Percentiles rank a stretch among this genome's conserved stretches.
phyloP scores from a whole-genome alignment of 2,329 filamentous ascomycete species.

The Fusarium tjaetaba region DNA sequence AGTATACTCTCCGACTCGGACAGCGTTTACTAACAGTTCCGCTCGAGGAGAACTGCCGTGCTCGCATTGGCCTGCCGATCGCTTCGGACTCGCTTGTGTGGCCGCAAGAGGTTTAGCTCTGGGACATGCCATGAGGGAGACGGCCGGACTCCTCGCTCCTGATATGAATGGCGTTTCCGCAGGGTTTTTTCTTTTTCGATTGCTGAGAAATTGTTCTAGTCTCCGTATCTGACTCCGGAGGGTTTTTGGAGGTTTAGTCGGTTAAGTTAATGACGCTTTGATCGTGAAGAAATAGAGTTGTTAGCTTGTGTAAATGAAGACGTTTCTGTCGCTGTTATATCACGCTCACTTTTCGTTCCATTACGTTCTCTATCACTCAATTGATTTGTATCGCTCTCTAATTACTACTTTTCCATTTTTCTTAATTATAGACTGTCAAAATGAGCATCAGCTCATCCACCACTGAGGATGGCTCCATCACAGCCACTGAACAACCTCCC shows the following conservation, averaged over 20 bases:
- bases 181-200: background rate
- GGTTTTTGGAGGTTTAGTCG: background rate
- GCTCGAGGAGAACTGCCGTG: background rate
- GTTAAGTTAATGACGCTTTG: background rate
- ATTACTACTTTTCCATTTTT: too few species aligned
- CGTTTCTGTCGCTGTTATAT: background rate
- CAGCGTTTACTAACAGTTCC: background rate
- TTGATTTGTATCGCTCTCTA: background rate
- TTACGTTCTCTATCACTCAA: background rate
- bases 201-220: accelerated
- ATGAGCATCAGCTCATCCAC: background rate
- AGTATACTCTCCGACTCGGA: background rate
- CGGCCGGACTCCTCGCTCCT: background rate
- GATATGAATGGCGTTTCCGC: background rate
- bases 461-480: background rate
- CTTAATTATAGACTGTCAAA: accelerated
- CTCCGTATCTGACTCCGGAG: background rate
- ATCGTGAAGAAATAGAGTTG: background rate
- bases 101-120: background rate
- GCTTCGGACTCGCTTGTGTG: background rate
- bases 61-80: background rate
- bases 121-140: background rate
- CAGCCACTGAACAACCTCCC: background rate
- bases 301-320: background rate
- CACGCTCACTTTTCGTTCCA: background rate